phyloP scores from a whole-genome alignment of 352 stramenopile genomes.

The Phytophthora agathidicida region DNA sequence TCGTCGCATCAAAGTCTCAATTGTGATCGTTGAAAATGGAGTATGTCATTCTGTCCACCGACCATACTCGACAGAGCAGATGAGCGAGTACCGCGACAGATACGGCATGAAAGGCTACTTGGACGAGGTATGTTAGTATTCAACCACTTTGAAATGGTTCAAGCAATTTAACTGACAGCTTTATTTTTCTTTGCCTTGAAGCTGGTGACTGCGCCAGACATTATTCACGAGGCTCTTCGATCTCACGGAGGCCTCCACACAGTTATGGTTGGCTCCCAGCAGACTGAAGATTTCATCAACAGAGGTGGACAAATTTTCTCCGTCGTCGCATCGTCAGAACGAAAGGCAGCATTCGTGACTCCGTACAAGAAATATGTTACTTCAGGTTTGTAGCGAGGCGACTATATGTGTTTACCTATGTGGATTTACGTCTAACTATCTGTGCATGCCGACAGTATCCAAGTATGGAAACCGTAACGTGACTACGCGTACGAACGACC shows the following conservation, averaged over 20 bases:
- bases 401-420: background rate
- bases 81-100: constrained; percentile 49
- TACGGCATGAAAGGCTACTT: constrained; percentile 81
- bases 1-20: constrained; percentile 64
- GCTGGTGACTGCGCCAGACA: constrained; percentile 80
- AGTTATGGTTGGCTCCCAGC: constrained; percentile 73
- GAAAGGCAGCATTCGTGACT: constrained; percentile 81
- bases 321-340: constrained; percentile 52
- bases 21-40: constrained; percentile 74
- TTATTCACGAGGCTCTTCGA: constrained; percentile 84
- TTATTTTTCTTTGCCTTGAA: constrained; percentile 17
- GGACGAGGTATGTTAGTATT: constrained; percentile 59
- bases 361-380: constrained; percentile 89
- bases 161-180: constrained; percentile 1
- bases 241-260: constrained; percentile 76
- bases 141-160: background rate
- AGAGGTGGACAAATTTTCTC: constrained; percentile 67
- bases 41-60: constrained; percentile 53
- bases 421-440: background rate
- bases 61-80: constrained; percentile 65
- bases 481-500: constrained; percentile 85
- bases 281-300: constrained; percentile 85
- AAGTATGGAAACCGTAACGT: constrained; percentile 87
- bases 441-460: constrained; percentile 45
- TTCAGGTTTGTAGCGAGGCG: constrained; percentile 48